A percentile compares a stretch with the other conserved stretches of the same genome.
phyloP scores from a whole-genome alignment of 2,329 filamentous ascomycete genomes.

The Colletotrichum truncatum region DNA sequence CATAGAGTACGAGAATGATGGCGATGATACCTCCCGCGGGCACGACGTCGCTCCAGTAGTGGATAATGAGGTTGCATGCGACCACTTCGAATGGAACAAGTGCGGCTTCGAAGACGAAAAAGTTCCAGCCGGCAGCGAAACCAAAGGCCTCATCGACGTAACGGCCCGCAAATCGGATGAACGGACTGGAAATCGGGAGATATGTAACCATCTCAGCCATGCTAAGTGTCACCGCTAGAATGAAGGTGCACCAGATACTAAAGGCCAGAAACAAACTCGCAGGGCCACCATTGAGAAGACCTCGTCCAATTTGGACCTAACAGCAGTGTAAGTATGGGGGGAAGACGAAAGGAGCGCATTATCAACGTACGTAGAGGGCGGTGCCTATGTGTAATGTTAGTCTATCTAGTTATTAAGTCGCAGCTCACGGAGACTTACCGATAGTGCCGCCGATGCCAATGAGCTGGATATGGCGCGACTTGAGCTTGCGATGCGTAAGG shows the following conservation, averaged over 20 bases:
- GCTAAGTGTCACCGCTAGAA: constrained; percentile 67
- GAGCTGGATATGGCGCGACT: constrained; percentile 66
- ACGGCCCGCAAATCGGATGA: constrained; percentile 79
- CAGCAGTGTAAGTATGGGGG: constrained; percentile 32
- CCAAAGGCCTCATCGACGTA: constrained; percentile 81
- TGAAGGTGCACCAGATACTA: constrained; percentile 68
- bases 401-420: constrained; percentile 41
- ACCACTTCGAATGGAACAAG: constrained; percentile 75
- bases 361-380: constrained; percentile 26
- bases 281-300: constrained; percentile 67
- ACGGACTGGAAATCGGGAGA: constrained; percentile 79
- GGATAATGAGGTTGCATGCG: constrained; percentile 70
- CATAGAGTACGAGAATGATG: constrained; percentile 56
- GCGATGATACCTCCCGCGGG: constrained; percentile 70
- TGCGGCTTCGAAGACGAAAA: constrained; percentile 75
- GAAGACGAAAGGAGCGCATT: neutral
- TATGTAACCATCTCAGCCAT: constrained; percentile 83
- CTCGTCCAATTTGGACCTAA: constrained; percentile 64
- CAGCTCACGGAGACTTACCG: constrained; percentile 63
- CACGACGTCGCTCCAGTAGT: constrained; percentile 69
- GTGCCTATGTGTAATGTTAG: constrained; percentile 13
- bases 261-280: constrained; percentile 68
- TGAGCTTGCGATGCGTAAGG: constrained; percentile 61
- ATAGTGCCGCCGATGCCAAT: constrained; percentile 73
- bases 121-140: constrained; percentile 78